Evolutionary conservation across 192 early-diverging fungal species (phyloP).

Genomic region (Lobosporangium transversale): DNA sequence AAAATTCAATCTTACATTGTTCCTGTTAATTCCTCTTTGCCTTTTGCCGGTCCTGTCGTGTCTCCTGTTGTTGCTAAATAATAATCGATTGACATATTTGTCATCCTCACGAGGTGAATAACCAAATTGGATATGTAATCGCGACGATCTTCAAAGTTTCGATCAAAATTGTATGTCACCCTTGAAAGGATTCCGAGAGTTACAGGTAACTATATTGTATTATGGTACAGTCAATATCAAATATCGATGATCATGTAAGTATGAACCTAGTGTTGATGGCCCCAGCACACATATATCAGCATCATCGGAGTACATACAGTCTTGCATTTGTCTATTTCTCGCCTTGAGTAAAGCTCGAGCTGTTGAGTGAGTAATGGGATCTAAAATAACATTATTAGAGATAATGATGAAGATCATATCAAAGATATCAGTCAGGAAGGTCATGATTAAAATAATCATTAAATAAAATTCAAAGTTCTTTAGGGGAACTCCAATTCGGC

Average conservation of each 20-base stretch:
- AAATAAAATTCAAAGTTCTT: too few relatives aligned
- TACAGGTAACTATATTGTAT: conserved; percentile 17
- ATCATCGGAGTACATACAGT: conserved; percentile 31
- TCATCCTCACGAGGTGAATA: conserved; percentile 32
- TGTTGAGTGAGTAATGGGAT: conserved; percentile 44
- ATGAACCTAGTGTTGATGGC: not conserved
- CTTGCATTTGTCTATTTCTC: conserved; percentile 37
- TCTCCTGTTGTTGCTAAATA: conserved; percentile 19
- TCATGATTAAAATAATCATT: too few relatives aligned
- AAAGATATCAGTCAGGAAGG: not conserved
- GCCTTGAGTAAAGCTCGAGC: conserved; percentile 23
- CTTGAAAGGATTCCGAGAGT: conserved; percentile 41
- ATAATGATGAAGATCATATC: too few relatives aligned
- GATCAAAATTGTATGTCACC: conserved; percentile 31
- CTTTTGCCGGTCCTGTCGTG: conserved; percentile 29
- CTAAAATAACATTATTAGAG: not conserved
- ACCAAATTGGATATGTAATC: conserved; percentile 37
- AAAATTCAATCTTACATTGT: conserved; percentile 50
- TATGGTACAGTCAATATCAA: not conserved
- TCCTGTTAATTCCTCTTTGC: conserved; percentile 28
- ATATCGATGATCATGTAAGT: not conserved
- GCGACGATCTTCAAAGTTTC: conserved; percentile 40
- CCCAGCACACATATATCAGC: too few relatives aligned
- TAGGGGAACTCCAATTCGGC: too few relatives aligned
- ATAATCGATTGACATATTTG: conserved; percentile 38